Evolutionary conservation across 2,329 filamentous ascomycete genomes (phyloP), one percentile per base, ranked within the genome.

Genomic region (Trichoderma sp.): DNA sequence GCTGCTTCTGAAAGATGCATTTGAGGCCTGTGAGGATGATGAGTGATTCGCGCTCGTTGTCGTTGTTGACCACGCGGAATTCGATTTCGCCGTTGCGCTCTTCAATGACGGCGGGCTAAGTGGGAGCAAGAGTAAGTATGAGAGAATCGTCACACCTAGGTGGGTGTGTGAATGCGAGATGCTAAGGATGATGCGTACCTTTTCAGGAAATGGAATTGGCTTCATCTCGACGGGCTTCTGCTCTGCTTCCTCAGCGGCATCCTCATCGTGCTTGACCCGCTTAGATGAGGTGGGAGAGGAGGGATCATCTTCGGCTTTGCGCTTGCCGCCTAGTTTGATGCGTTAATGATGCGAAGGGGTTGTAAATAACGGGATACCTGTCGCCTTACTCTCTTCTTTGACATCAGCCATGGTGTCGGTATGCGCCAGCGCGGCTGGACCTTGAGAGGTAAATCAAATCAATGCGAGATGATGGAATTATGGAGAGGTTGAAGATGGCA

Each of bases 21-120:
- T 98, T 99, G 70, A 99, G 86, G 15, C 96, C 96, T 0, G 95
- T 98, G 72, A 99, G 86, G 76, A 99, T 97, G 79, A 98, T 97
- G 75, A 95, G 91, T 79, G 93, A 97, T 78, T 97, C 94, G 75
- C 92, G 89, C 47, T 91, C 87, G 77, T 93, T 92, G 79, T 99
- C 96, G 79, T 99, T 99, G 86, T 98, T 98, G 78, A 99, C 96
- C 7, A 98, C 96, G 62, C 95, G 91, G 81, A 98, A 98, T 81
- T 98, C 94, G 76, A 99, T 98, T 75, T 97, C 93, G 78, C 95
- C 94, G 79, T 91, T 93, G 77, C 94, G 92, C 82, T 99, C 96
- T 83, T 99, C 96, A 75, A 97, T 87, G 5, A 97, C 95, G 9
- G 95, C 95, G 6, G 94, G 93, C 90, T 93, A 74, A 15, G 30